Evolutionary conservation across 1,284 basidiomycete species (phyloP), one percentile per base, ranked within the genome.

Genomic region (Paramarasmius palmivorus): DNA sequence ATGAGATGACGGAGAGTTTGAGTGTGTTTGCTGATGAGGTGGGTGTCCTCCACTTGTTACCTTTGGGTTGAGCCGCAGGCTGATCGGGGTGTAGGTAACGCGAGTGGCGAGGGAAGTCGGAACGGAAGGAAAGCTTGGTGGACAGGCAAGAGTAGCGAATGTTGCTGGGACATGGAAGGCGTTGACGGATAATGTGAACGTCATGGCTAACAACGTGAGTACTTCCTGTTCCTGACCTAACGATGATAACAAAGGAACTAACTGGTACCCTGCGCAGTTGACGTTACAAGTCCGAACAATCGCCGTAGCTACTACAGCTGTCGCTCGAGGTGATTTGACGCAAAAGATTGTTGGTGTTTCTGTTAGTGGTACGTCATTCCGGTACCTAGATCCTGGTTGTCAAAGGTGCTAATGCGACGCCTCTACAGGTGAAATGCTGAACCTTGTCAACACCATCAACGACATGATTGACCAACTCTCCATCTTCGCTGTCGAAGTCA

Each of bases 101-200:
- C 72, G 83, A 61, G 86, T 90, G 41, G 92, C 90, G 23, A 69
- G 60, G 29, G 63, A 95, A 69, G 95, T 97, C 68, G 94, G 95
- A 25, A 96, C 94, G 8, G 93, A 96, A 66, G 94, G 94, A 54
- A 75, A 84, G 55, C 78, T 95, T 63, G 93, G 92, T 50, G 93
- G 93, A 22, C 93, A 94, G 65, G 93, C 92, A 5, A 79, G 83
- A 49, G 92, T 95, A 36, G 84, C 90, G 63, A 93, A 96, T 66
- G 94, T 99, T 51, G 92, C 93, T 59, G 97, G 97, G 49, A 97
- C 93, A 1, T 98, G 97, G 96, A 95, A 96, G 84, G 93, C 94
- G 68, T 78, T 98, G 69, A 97, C 94, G 45, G 94, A 97, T 70
- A 95, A 92, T 73, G 91, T 96, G 62, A 95, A 95, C 67, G 83